A percentile compares a stretch with the other conserved stretches of the same genome.
Conservation (phyloP, 371 early-diverging fungal genomes). For the Syncephalastrum racemosum region DNA sequence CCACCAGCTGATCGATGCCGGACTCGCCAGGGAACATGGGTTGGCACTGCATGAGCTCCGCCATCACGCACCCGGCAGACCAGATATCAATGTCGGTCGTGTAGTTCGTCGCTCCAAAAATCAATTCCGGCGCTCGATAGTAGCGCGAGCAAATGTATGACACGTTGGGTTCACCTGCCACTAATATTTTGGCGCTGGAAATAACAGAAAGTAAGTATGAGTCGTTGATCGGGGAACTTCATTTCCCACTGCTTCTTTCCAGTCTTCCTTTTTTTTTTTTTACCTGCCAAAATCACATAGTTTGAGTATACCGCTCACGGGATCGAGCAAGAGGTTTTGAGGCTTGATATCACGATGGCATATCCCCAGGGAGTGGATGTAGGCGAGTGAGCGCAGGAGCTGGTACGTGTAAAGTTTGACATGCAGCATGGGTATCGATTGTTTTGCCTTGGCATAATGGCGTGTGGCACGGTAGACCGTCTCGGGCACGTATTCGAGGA, state of each 20-base stretch:
- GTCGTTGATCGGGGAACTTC: background rate
- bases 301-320: conserved; percentile 87
- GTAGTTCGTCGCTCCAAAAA: conserved; percentile 97
- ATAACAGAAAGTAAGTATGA: background rate
- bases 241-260: background rate
- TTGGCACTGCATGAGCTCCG: conserved; percentile 94
- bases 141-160: conserved; percentile 98
- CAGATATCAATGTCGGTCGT: conserved; percentile 93
- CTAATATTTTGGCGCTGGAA: conserved; percentile 88
- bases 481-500: conserved; percentile 86
- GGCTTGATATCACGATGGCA: conserved; percentile 72
- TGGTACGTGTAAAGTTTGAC: conserved; percentile 98
- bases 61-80: conserved; percentile 99
- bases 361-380: conserved; percentile 47
- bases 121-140: conserved; percentile 98
- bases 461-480: conserved; percentile 85
- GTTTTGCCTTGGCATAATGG: conserved; percentile 84
- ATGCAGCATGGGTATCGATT: conserved; percentile 89
- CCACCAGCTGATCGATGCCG: conserved; percentile 99
- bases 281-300: conserved; percentile 98
- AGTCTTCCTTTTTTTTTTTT: conserved; percentile 10
- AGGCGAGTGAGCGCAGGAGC: conserved; percentile 85
- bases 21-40: conserved; percentile 99
- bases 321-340: conserved; percentile 73
- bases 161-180: conserved; percentile 94